Percentiles rank a stretch among this genome's conserved stretches.
Evolutionary conservation across 495 filamentous ascomycete species (phyloP).

Genomic region (Saxispiralis lemnorum): DNA sequence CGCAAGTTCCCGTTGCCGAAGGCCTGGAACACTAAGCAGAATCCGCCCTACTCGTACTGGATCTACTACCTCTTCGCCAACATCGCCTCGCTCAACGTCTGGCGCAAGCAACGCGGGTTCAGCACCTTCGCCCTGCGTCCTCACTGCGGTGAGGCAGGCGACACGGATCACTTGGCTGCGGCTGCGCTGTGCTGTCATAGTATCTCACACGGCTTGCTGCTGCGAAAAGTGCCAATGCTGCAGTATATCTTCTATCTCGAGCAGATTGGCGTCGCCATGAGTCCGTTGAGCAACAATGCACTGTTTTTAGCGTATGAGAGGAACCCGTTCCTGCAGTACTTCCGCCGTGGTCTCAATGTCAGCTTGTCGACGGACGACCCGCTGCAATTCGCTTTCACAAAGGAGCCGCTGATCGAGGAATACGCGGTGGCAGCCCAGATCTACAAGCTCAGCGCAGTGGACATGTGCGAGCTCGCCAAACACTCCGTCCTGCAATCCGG

Average conservation of each 20-base stretch:
- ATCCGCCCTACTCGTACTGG: conserved; percentile 98
- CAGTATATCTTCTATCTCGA: conserved; percentile 98
- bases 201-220: conserved; percentile 84
- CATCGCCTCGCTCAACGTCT: conserved; percentile 77
- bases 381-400: conserved; percentile 94
- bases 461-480: conserved; percentile 96
- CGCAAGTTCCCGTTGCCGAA: conserved; percentile 83
- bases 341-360: conserved; percentile 83
- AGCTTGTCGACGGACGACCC: conserved; percentile 94
- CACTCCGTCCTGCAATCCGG: conserved; percentile 90
- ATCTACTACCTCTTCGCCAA: conserved; percentile 94
- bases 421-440: conserved; percentile 97
- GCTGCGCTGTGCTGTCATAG: conserved; percentile 90
- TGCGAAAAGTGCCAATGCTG: conserved; percentile 82
- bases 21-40: conserved; percentile 77
- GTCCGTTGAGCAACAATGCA: conserved; percentile 92
- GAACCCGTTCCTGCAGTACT: conserved; percentile 89
- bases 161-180: conserved; percentile 86
- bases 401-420: conserved; percentile 94
- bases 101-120: conserved; percentile 79
- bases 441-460: conserved; percentile 88
- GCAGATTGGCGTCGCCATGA: conserved; percentile 97
- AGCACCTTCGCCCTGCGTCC: conserved; percentile 88
- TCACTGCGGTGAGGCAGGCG: conserved; percentile 91
- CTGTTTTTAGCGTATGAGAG: conserved; percentile 93